Evolutionary conservation across 176 grass and related monocot genomes (phyloP), one percentile per base, ranked within the genome.

Genomic region (Rhynchospora breviuscula): DNA sequence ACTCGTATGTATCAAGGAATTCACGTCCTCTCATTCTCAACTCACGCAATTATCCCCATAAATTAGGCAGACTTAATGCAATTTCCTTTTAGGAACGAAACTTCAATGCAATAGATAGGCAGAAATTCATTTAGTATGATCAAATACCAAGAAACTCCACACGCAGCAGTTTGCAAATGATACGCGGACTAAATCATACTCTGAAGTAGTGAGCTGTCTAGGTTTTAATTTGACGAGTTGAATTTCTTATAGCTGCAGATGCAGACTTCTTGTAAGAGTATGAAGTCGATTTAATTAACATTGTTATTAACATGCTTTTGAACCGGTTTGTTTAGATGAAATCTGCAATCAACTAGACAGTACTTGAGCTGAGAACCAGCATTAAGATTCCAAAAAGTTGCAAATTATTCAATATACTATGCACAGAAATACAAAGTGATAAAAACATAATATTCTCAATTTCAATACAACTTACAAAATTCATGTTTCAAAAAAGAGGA

Each of bases 391-490:
- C 7, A 17, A 56, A 54, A 52, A 52, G 35, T 13, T 17, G 22
- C 49, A 56, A 31, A 47, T 54, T 19, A 47, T 47, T 46, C 48
- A 54, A 56, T 3, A 17, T 18, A 31, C 54, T 44, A 53, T 56
- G 6, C 48, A 56, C 9, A 26, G 2, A 33, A 14, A 47, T 75
- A 75, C 21, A 52, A 75, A 74, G 52, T 25, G 19, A 56, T 29
- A 18, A 77, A 56, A 17, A 56, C 23, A 77, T 53, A 45, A 68
- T 45, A 52, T 14, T 56, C 49, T 77, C 13, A 15, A 56, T 77
- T 56, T 31, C 22, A 56, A 12, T 56, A 78, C 73, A 78, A 35
- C 49, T 78, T 57, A 57, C 73, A 56, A 78, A 75, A 78, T 78
- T 25, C 13, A 33, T 47, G 79, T 63, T 81, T 81, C 14, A 48